A percentile compares a stretch with the other conserved stretches of the same genome.
These are phyloP conservation scores for Venturia oleaginea DNA, from an alignment of 2,329 filamentous ascomycete genomes.

Conservation along the genomic window DNA sequence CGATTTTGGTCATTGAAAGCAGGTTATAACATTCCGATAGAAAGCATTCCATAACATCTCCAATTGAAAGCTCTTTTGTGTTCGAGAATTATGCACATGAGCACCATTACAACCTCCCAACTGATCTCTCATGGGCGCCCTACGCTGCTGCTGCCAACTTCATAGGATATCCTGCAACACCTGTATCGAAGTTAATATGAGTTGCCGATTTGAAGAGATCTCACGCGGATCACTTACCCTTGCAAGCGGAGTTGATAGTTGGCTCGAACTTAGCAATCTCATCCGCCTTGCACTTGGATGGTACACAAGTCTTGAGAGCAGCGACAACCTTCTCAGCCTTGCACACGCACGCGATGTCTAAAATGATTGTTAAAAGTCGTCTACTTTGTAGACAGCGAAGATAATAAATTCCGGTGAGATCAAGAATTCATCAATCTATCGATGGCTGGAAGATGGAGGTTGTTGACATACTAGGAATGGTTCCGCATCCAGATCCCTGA, in stretches of 20 bases:
- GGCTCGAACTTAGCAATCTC: neutral
- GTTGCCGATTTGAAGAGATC: neutral
- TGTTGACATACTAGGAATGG: neutral
- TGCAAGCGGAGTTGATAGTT: neutral
- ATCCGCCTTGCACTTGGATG: neutral
- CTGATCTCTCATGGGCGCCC: neutral
- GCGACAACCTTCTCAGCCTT: neutral
- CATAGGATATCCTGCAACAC: neutral
- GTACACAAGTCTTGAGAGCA: neutral
- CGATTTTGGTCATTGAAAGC: too few species aligned
- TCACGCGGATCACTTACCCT: neutral
- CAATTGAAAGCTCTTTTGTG: too few species aligned
- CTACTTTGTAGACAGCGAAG: neutral
- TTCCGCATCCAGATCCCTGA: slow-evolving; percentile 2
- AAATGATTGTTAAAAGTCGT: neutral
- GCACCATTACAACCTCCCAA: neutral
- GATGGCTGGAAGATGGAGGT: neutral
- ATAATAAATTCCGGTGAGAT: too few species aligned
- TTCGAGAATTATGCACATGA: neutral
- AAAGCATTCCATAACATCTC: too few species aligned
- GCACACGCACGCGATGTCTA: neutral
- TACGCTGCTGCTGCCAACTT: neutral
- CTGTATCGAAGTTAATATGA: neutral
- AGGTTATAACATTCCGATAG: too few species aligned
- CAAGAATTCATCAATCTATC: neutral